phyloP scores from a whole-genome alignment of 768 basidiomycete species.

The Leccinellum luteum region DNA sequence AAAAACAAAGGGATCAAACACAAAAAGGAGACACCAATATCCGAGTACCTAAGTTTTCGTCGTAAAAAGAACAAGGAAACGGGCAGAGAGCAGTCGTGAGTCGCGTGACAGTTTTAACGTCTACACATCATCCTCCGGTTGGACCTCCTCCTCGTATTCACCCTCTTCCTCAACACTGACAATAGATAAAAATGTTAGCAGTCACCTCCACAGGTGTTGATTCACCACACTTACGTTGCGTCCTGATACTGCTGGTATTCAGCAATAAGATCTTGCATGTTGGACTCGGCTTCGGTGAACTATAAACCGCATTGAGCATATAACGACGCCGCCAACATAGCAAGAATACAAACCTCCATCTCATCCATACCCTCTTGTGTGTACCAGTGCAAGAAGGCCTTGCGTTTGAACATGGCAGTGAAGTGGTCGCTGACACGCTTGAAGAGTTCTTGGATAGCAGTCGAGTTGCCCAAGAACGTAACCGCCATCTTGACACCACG shows the following conservation, averaged over 20 bases:
- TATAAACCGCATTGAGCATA: slow-evolving; percentile 21
- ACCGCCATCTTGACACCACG: slow-evolving; percentile 95
- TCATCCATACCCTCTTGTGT: slow-evolving; percentile 99
- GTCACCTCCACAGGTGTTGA: background rate
- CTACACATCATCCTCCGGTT: slow-evolving; percentile 57
- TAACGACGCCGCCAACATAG: background rate
- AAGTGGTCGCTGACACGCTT: slow-evolving; percentile 98
- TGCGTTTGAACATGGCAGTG: slow-evolving; percentile 98
- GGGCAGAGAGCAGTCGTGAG: slow-evolving; percentile 14
- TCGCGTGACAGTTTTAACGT: slow-evolving; percentile 23
- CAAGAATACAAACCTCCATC: slow-evolving; percentile 66
- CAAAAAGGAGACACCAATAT: slow-evolving; percentile 30
- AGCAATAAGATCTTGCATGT: slow-evolving; percentile 98
- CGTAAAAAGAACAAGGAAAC: slow-evolving; percentile 22
- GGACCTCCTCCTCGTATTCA: slow-evolving; percentile 82
- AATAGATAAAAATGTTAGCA: slow-evolving; percentile 10
- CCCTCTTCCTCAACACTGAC: slow-evolving; percentile 79
- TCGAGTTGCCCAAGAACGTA: slow-evolving; percentile 97
- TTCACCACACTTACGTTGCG: slow-evolving; percentile 67
- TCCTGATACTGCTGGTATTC: slow-evolving; percentile 98
- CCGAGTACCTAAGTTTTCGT: slow-evolving; percentile 36
- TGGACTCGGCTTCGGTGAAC: slow-evolving; percentile 98
- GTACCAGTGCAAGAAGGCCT: slow-evolving; percentile 99
- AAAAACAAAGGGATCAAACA: slow-evolving; percentile 29
- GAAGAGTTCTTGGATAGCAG: slow-evolving; percentile 97